These are phyloP conservation scores for Cyberlindnera amylophila DNA, from an alignment of 805 yeast genomes.

Conservation along the genomic window DNA sequence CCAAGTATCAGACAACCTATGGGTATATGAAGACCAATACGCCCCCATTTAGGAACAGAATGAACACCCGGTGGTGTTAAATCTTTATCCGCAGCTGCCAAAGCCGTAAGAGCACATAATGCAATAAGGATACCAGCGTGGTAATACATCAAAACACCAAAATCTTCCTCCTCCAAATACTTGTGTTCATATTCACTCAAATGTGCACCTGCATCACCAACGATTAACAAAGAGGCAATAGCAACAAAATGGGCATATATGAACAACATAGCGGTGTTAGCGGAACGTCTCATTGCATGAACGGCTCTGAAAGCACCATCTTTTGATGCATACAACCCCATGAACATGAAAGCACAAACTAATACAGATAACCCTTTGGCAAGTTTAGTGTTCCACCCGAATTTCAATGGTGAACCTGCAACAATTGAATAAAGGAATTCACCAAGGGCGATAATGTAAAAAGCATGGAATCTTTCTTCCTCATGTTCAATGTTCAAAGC, in stretches of 20 bases:
- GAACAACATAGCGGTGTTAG: constrained; percentile 43
- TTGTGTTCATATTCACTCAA: constrained; percentile 32
- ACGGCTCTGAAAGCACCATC: constrained; percentile 45
- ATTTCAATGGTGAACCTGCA: constrained; percentile 43
- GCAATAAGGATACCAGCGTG: constrained; percentile 51
- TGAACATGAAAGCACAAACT: constrained; percentile 43
- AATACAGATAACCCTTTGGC: constrained; percentile 47
- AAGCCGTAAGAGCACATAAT: constrained; percentile 33
- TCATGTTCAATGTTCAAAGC: constrained; percentile 67
- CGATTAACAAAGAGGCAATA: constrained; percentile 46
- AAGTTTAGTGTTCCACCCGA: constrained; percentile 37
- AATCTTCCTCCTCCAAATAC: constrained; percentile 27
- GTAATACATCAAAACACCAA: constrained; percentile 46
- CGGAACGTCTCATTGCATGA: constrained; percentile 52
- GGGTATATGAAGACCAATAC: constrained; percentile 41
- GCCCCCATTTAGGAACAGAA: constrained; percentile 31
- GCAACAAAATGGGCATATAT: constrained; percentile 47
- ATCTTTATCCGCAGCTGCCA: constrained; percentile 44
- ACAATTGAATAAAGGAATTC: constrained; percentile 56
- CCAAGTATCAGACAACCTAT: constrained; percentile 37
- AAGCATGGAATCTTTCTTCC: constrained; percentile 55
- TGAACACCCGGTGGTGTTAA: constrained; percentile 36
- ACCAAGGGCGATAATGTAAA: constrained; percentile 62
- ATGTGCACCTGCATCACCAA: constrained; percentile 59
- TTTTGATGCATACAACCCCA: constrained; percentile 54